Evolutionary conservation across 2,329 filamentous ascomycete species (phyloP).

Genomic region (Curvularia eragrostidis): DNA sequence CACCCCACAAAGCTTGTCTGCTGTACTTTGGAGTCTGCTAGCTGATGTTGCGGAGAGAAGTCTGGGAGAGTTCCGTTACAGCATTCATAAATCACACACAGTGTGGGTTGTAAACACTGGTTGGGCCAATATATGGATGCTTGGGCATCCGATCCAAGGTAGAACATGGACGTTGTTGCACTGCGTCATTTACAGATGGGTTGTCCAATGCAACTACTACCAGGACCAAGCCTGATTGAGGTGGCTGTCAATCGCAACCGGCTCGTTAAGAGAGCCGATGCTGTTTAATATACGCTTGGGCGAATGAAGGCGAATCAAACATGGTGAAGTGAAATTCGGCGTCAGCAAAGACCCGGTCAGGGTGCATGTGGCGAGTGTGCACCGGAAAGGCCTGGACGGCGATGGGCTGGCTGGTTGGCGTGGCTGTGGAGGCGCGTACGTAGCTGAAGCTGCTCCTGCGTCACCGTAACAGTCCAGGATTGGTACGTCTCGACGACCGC

Average conservation of each 20-base stretch:
- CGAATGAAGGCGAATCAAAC: slow-evolving; percentile 14
- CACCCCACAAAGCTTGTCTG: slow-evolving; percentile 1
- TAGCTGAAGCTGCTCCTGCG: slow-evolving; percentile 8
- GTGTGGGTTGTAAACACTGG: too few relatives aligned
- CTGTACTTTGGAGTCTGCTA: not conserved
- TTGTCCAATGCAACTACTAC: not conserved
- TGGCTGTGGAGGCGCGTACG: not conserved
- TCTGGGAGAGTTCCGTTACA: not conserved
- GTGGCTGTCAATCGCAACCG: not conserved
- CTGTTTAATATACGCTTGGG: slow-evolving; percentile 31
- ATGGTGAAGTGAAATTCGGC: slow-evolving; percentile 19
- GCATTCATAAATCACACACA: not conserved
- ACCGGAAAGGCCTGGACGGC: not conserved
- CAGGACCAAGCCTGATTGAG: not conserved
- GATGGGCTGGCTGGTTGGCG: slow-evolving; percentile 1
- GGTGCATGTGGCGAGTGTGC: not conserved
- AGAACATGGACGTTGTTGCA: not conserved
- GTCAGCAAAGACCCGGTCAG: slow-evolving; percentile 7
- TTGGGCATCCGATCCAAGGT: too few relatives aligned
- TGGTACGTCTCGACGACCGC: slow-evolving; percentile 23
- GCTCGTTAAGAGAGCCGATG: slow-evolving; percentile 26
- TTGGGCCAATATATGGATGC: too few relatives aligned
- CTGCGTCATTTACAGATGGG: not conserved
- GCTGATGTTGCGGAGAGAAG: slow-evolving; percentile 1
- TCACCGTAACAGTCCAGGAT: not conserved